Evolutionary conservation across 768 basidiomycete species (phyloP), one percentile per base, ranked within the genome.

Genomic region (Pulveroboletus sp.): DNA sequence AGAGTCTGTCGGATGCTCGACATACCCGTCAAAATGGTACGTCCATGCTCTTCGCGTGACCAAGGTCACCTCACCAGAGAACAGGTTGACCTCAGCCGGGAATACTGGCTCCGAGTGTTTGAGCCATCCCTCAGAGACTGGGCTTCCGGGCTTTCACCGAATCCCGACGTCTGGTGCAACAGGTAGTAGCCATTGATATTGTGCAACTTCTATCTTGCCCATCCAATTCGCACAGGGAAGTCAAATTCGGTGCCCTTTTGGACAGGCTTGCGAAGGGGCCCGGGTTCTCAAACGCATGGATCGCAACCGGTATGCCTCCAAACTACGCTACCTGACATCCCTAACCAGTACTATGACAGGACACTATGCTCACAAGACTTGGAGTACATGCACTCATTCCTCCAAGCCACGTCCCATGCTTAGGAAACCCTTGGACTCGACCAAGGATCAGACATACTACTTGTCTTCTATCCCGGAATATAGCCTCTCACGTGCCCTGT

Each of bases 131-230:
- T 98, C 35, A 72, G 72, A 39, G 71, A 76, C 27, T 96, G 93
- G 93, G 80, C 86, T 60, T 55, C 67, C 4, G 94, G 94, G 1
- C 65, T 76, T 9, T 95, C 91, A 1, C 94, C 94, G 0, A 97
- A 96, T 68, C 93, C 94, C 0, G 94, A 97, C 62, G 83, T 97
- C 1, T 83, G 81, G 77, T 97, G 94, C 63, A 98, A 98, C 70
- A 81, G 72, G 91, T 89, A 43, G 50, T 18, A 4, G 21, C 5
- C 30, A 14, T 15, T n/a, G 21, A 8, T 18, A 33, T 5, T 17
- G 3, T n/a, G 6, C 30, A 14, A 2, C 4, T 14, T 31, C 11
- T 11, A 46, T 24, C 41, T 41, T 27, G 10, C 27, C 9, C 18
- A 13, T n/a, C 9, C 13, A 8, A 24, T 43, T 11, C 24, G 15